Conservation (phyloP, 768 basidiomycete genomes). For the Hydnum rufescens region DNA sequence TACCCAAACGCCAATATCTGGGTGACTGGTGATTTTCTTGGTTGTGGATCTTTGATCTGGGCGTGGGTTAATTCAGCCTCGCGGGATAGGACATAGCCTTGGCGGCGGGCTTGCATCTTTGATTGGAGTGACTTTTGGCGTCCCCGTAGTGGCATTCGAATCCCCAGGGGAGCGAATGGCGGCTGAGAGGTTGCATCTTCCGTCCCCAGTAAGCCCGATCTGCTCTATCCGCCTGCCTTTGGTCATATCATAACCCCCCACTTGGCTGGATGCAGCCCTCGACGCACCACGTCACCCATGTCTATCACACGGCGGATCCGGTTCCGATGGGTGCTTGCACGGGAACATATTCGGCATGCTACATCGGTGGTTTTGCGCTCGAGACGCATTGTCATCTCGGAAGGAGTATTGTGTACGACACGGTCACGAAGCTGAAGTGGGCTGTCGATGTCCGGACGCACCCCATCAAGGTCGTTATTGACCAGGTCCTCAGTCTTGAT, state of each 20-base stretch:
- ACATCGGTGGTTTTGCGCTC: slow-evolving; percentile 69
- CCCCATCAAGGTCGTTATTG: slow-evolving; percentile 46
- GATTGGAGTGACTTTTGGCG: slow-evolving; percentile 79
- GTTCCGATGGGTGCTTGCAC: slow-evolving; percentile 74
- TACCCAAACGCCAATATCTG: slow-evolving; percentile 83
- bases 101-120: slow-evolving; percentile 80
- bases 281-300: slow-evolving; percentile 24
- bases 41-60: neutral
- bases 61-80: neutral
- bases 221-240: neutral
- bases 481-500: slow-evolving; percentile 41
- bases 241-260: neutral
- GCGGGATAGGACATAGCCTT: slow-evolving; percentile 38
- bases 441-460: slow-evolving; percentile 54
- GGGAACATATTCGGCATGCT: slow-evolving; percentile 57
- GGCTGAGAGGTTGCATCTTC: slow-evolving; percentile 27
- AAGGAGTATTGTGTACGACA: slow-evolving; percentile 65
- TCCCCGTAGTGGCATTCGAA: slow-evolving; percentile 79
- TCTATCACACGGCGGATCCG: slow-evolving; percentile 89
- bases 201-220: slow-evolving; percentile 6
- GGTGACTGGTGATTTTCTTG: slow-evolving; percentile 37
- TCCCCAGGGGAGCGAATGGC: slow-evolving; percentile 74
- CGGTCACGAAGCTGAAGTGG: slow-evolving; percentile 52
- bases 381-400: slow-evolving; percentile 82
- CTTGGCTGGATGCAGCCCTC: slow-evolving; percentile 4